Base-by-base conservation (phyloP, 2,329 filamentous ascomycete genomes). In the Ampelomyces quisqualis region DNA sequence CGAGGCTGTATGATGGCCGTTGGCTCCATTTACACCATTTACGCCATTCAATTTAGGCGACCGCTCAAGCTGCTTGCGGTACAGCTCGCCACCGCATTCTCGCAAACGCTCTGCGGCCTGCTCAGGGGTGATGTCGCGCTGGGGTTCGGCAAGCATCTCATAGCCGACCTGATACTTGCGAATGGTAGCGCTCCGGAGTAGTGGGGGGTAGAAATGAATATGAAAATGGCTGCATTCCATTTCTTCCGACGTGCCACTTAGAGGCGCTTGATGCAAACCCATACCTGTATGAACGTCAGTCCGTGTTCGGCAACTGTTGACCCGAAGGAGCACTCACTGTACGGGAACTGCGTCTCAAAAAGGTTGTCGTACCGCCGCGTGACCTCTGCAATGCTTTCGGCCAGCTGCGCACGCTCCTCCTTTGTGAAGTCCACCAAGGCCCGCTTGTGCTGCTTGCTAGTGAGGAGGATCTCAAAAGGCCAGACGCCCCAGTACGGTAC, bases 401-500 rank as follows among this genome's bases (percentile, higher is more conserved):
- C 89, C 47, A 97, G 81, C 34, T 84, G 76, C 15, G 78, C 65
- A 51, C 84, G 82, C 70, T 97, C 91, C 18, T 77, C 70, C 7
- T 78, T 76, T 34, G 78, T 80, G 24, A 98, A 76, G 65, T 98
- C 91, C 11, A 95, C 83, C 31, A 98, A 77, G 1, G 86, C 86
- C 28, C 90, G 82, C 53, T 90, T 85, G 67, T 96, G 90, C 47
- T 82, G 76, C 72, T 89, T 94, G 47, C 88, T 82, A 20, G 96
- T 76, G 45, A 98, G 79, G 75, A 98, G 86, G 32, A 91, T 86
- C 74, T 98, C 93, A 48, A 96, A 98, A 0, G 93, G 93, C 93
- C 93, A 98, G 13, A 89, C 79, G 1, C 89, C 93, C 93, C 93
- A 98, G 90, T 93, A 98, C 0, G 93, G 93, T 60, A 90, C 95